Evolutionary conservation across 2,329 filamentous ascomycete species (phyloP).

Genomic region (Diaporthe citri): DNA sequence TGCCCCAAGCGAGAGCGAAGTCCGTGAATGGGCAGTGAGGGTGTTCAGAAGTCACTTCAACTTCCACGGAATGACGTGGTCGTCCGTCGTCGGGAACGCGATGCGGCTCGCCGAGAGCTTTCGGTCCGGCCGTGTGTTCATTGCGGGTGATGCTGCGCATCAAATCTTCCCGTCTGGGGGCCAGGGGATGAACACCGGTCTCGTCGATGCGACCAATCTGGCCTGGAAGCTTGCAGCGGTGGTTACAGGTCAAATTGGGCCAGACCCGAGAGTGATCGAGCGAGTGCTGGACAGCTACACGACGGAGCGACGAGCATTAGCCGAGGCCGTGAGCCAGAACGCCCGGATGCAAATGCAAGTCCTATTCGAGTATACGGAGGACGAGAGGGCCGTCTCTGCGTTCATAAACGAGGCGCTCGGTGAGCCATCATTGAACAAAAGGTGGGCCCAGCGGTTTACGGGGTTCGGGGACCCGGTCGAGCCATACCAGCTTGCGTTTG

Average conservation of each 20-base stretch:
- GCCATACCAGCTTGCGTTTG: slow-evolving; percentile 28
- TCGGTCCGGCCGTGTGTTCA: slow-evolving; percentile 61
- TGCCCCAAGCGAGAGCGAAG: background rate
- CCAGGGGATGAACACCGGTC: slow-evolving; percentile 70
- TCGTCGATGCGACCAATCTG: slow-evolving; percentile 66
- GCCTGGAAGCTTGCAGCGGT: slow-evolving; percentile 62
- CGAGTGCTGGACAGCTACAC: slow-evolving; percentile 39
- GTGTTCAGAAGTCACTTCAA: slow-evolving; percentile 23
- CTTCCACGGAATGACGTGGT: slow-evolving; percentile 26
- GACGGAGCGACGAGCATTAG: slow-evolving; percentile 8
- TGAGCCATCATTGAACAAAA: slow-evolving; percentile 24
- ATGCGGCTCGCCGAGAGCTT: slow-evolving; percentile 55
- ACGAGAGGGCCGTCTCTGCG: slow-evolving; percentile 19
- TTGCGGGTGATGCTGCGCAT: slow-evolving; percentile 70
- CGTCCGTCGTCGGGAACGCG: slow-evolving; percentile 27
- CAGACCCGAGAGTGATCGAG: background rate
- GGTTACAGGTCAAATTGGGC: background rate
- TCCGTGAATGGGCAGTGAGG: slow-evolving; percentile 5
- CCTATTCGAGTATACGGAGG: background rate
- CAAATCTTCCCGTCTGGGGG: slow-evolving; percentile 68
- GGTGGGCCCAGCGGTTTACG: slow-evolving; percentile 31
- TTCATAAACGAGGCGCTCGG: slow-evolving; percentile 33
- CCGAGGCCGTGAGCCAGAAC: slow-evolving; percentile 21
- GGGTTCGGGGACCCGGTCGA: slow-evolving; percentile 35
- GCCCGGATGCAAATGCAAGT: slow-evolving; percentile 6